Conservation (phyloP, 2,329 filamentous ascomycete genomes). For the Phyllosticta paracitricarpa region DNA sequence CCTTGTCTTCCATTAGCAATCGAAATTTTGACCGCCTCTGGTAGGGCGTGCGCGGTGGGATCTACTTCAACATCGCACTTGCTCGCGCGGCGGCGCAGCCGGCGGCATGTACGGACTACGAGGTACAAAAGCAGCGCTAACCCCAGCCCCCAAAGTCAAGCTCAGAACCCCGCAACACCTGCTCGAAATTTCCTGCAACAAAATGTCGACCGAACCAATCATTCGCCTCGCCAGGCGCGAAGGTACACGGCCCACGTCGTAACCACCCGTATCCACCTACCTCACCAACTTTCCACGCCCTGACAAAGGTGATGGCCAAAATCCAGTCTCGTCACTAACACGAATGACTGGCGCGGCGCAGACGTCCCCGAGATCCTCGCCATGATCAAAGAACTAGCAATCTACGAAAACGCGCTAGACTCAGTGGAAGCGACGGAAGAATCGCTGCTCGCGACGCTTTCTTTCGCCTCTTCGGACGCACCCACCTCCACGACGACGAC, state of each 20-base stretch:
- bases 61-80: background rate
- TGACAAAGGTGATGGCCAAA: background rate
- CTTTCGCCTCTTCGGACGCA: slow-evolving; percentile 49
- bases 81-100: background rate
- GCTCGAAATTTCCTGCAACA: background rate
- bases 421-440: slow-evolving; percentile 70
- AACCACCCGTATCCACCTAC: no score
- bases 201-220: slow-evolving; percentile 15
- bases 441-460: slow-evolving; percentile 63
- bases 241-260: slow-evolving; percentile 32
- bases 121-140: background rate
- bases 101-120: background rate
- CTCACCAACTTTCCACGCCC: background rate
- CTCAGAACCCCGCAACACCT: background rate
- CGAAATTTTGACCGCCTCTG: background rate
- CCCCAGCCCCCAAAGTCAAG: background rate
- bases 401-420: slow-evolving; percentile 71
- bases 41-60: background rate
- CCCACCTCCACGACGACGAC: background rate
- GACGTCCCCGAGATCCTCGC: slow-evolving; percentile 73
- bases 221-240: slow-evolving; percentile 52
- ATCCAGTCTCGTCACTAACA: slow-evolving; percentile 2
- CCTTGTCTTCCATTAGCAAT: background rate
- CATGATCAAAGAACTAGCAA: slow-evolving; percentile 76
- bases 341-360: slow-evolving; percentile 26